Evolutionary conservation across 768 basidiomycete genomes (phyloP).

Genomic region (Amyloporia xantha): DNA sequence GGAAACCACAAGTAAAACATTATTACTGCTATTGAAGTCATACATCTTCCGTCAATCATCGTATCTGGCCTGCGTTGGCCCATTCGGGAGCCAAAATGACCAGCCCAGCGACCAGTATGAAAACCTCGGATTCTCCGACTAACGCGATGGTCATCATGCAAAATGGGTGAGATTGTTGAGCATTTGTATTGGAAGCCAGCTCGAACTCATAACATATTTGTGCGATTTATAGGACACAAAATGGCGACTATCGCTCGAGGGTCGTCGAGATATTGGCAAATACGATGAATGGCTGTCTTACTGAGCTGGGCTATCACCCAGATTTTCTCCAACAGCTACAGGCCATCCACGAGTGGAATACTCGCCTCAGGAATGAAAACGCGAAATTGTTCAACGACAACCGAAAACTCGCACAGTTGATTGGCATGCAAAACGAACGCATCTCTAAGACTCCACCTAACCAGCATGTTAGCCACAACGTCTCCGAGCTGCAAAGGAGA

Average conservation of each 20-base stretch:
- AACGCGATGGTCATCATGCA: too few relatives aligned
- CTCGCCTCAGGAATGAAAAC: conserved; percentile 20
- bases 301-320: conserved; percentile 35
- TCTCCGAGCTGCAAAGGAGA: conserved; percentile 22
- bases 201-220: too few relatives aligned
- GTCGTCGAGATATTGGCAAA: conserved; percentile 10
- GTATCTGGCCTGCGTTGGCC: too few relatives aligned
- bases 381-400: conserved; percentile 35
- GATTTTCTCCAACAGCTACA: conserved; percentile 33
- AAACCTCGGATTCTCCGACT: too few relatives aligned
- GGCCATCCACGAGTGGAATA: conserved; percentile 24
- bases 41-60: too few relatives aligned
- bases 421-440: conserved; percentile 27
- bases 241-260: not conserved
- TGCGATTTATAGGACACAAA: too few relatives aligned
- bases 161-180: too few relatives aligned
- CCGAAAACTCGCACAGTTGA: conserved; percentile 21
- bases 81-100: too few relatives aligned
- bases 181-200: too few relatives aligned
- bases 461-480: conserved; percentile 13
- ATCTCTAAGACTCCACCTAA: conserved; percentile 13
- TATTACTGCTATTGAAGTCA: too few relatives aligned
- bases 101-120: too few relatives aligned
- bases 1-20: too few relatives aligned
- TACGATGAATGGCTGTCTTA: conserved; percentile 15